Base-by-base conservation (phyloP, 164 flowering plant species). In the Chimonanthus salicifolius region DNA sequence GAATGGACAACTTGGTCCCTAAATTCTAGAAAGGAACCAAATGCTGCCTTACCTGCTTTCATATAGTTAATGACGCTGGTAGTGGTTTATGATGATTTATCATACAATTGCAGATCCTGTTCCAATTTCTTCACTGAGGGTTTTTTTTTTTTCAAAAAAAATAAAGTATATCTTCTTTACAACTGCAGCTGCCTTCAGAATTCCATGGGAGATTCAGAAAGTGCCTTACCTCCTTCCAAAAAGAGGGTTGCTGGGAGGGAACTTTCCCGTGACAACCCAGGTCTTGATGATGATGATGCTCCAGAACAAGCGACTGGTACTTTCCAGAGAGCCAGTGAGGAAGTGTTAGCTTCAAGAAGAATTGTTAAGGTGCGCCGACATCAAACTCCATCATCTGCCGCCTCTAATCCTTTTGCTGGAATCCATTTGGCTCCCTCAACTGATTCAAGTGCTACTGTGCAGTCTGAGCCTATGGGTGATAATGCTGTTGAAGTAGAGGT, bases 241-340 rank as follows among this genome's bases (percentile, higher is more conserved):
- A 95, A 95, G 84, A 90, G 99, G 76, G 90, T 87, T 73, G 99
- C 99, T 20, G 94, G 88, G 58, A 88, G 92, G 76, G 89, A 95
- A 74, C 81, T 95, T 48, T 80, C 95, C 58, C 84, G 88, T 68
- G 98, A 95, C 60, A 87, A 89, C 73, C 94, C 92, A 64, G 94
- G 86, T 69, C 92, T 87, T 73, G 99, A 92, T 79, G 99, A 92
- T 69, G 90, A 92, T 15, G 92, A 87, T 74, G 69, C 80, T 73
- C 68, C 82, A 58, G 97, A 89, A 71, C 88, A 64, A 75, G 97
- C 89, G 80, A 69, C 76, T 48, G 97, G 97, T 69, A 88, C 95
- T 67, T 95, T 95, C 82, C 82, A 93, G 83, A 88, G 68, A 83
- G 99, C 97, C 47, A 92, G 90, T 76, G 91, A 93, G 48, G 98